A percentile compares a stretch with the other conserved stretches of the same genome.
phyloP scores from a whole-genome alignment of 306 rosid genomes.

The Purshia tridentata region DNA sequence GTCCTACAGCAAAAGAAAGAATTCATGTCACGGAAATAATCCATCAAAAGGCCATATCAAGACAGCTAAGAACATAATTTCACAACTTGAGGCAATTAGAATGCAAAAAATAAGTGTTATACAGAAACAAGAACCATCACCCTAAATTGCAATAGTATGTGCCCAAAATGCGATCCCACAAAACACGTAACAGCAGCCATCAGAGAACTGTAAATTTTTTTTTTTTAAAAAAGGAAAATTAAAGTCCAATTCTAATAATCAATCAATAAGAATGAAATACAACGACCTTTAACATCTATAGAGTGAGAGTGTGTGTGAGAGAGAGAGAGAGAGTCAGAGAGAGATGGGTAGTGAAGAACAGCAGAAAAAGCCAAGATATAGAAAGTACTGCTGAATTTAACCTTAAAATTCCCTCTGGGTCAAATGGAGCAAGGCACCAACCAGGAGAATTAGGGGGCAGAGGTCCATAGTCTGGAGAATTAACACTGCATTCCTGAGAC shows the following conservation, averaged over 20 bases:
- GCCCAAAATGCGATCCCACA: slow-evolving; percentile 68
- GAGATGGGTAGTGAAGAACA: background rate
- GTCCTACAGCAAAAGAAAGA: slow-evolving; percentile 42
- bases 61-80: background rate
- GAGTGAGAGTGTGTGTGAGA: background rate
- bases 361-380: slow-evolving; percentile 18
- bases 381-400: slow-evolving; percentile 19
- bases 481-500: slow-evolving; percentile 71
- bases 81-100: background rate
- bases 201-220: slow-evolving; percentile 57
- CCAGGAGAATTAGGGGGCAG: slow-evolving; percentile 64
- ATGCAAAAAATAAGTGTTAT: background rate
- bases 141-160: slow-evolving; percentile 60
- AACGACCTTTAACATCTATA: background rate
- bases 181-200: slow-evolving; percentile 80
- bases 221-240: slow-evolving; percentile 23
- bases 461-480: slow-evolving; percentile 80
- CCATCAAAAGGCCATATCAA: slow-evolving; percentile 9
- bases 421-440: slow-evolving; percentile 87
- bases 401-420: slow-evolving; percentile 81
- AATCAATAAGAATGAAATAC: slow-evolving; percentile 2
- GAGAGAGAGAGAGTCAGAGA: background rate
- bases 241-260: slow-evolving; percentile 15
- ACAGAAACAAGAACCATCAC: slow-evolving; percentile 30
- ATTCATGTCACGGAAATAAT: slow-evolving; percentile 25